phyloP scores from a whole-genome alignment of 2,329 filamentous ascomycete genomes.

The Sporothrix dimorphospora region DNA sequence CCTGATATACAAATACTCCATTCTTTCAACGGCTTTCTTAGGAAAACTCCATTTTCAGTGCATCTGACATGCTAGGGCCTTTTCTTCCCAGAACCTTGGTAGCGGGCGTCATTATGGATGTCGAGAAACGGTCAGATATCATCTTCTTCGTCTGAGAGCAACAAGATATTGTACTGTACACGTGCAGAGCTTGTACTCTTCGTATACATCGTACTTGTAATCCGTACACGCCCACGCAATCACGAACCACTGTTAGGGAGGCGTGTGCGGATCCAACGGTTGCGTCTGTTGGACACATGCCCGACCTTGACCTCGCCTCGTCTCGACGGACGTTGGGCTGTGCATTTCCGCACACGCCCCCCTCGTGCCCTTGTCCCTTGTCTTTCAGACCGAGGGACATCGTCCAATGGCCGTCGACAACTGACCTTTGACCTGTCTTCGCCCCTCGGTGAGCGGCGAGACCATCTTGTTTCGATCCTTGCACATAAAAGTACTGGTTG shows the following conservation, averaged over 20 bases:
- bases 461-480: not conserved
- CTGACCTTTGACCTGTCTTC: not conserved
- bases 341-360: not conserved
- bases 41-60: not conserved
- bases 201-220: too few relatives aligned
- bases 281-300: not conserved
- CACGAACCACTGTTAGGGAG: not conserved
- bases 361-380: not conserved
- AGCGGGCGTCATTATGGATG: not conserved
- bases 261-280: not conserved
- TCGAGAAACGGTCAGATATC: too few relatives aligned
- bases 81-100: not conserved
- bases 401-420: not conserved
- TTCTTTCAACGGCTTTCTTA: not conserved
- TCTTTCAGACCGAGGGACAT: not conserved
- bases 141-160: not conserved
- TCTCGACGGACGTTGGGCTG: not conserved
- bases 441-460: slow-evolving; percentile 13
- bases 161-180: not conserved
- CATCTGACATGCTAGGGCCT: not conserved
- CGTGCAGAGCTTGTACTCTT: not conserved
- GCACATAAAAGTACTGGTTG: not conserved
- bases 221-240: not conserved
- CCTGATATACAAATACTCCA: not conserved
- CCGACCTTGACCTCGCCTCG: not conserved